Conservation (phyloP, 2,329 filamentous ascomycete species). For the Pseudocercospora eumusae region DNA sequence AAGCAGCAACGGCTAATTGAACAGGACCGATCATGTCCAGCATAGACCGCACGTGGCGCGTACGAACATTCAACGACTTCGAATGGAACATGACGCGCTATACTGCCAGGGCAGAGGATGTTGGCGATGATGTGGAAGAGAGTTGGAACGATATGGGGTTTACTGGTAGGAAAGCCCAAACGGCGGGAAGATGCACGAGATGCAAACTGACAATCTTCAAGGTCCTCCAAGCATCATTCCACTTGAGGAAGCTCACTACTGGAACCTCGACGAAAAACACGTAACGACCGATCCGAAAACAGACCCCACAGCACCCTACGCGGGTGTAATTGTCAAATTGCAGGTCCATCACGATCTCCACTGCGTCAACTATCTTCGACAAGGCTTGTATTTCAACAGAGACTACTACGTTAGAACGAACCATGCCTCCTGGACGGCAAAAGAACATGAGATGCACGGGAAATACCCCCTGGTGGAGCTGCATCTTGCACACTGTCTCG, state of each 20-base stretch:
- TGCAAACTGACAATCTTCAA: not conserved
- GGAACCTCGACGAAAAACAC: not conserved
- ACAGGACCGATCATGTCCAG: constrained; percentile 10
- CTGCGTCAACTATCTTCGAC: constrained; percentile 1
- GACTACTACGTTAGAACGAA: not conserved
- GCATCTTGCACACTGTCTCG: constrained; percentile 1
- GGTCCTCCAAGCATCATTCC: constrained; percentile 2
- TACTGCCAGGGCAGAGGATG: constrained; percentile 1
- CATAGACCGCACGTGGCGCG: constrained; percentile 6
- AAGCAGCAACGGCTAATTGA: not conserved
- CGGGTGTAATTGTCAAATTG: not conserved
- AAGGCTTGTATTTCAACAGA: not conserved
- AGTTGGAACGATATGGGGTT: constrained; percentile 9
- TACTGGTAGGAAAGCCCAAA: not conserved
- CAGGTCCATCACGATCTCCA: constrained; percentile 1
- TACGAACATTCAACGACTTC: constrained; percentile 11
- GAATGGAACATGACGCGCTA: constrained; percentile 9
- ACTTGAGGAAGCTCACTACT: not conserved
- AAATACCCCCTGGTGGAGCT: not conserved
- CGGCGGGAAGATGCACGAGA: not conserved
- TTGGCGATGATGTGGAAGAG: constrained; percentile 12
- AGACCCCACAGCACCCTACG: not conserved
- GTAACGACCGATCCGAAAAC: not conserved
- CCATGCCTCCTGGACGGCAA: not conserved
- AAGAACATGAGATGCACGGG: not conserved